Evolutionary conservation across 257 asterid genomes (phyloP), one percentile per base, ranked within the genome.

Genomic region (Catharanthus roseus): DNA sequence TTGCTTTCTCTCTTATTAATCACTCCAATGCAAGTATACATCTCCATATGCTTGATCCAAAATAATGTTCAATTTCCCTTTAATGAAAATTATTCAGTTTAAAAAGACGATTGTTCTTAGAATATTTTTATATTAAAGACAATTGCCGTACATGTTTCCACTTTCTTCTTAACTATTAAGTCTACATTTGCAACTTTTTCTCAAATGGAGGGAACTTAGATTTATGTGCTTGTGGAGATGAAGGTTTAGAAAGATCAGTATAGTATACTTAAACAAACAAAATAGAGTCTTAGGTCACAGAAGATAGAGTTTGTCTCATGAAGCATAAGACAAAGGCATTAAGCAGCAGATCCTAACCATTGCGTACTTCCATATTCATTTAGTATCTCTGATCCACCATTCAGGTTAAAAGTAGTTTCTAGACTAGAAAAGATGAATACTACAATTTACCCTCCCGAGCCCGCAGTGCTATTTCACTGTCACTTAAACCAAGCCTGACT

Each of bases 181-280:
- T 19, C 28, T 36, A 36, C 2, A 6, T 18, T 49, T 49, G 10
- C 44, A 18, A 33, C 18, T 7, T 34, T 34, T 61, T 34, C 67
- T 34, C 67, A 6, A 19, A 19, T 4, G 19, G 19, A 45, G 51
- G 55, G 55, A 49, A 2, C 23, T 34, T 18, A 18, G 26, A 62
- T 19, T 34, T 62, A 18, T 62, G 4, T 16, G 6, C 19, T 3
- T 49, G 0, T 49, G 55, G 24, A 4, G 55, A 18, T 18, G 23
- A 15, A 49, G 55, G 55, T 18, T 49, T 10, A 31, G 41, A 76
- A 72, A 49, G 33, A 68, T 39, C 26, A 34, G 51, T 62, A 21
- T 28, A 55, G 68, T 21, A 63, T 28, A 60, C 28, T 62, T 39
- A 33, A 65, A 49, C 24, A 62, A 58, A 39, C 72, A 54, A 18